A percentile compares a stretch with the other conserved stretches of the same genome.
These are phyloP conservation scores for Cinchona pubescens DNA, from an alignment of 257 asterid species.

Conservation along the genomic window DNA sequence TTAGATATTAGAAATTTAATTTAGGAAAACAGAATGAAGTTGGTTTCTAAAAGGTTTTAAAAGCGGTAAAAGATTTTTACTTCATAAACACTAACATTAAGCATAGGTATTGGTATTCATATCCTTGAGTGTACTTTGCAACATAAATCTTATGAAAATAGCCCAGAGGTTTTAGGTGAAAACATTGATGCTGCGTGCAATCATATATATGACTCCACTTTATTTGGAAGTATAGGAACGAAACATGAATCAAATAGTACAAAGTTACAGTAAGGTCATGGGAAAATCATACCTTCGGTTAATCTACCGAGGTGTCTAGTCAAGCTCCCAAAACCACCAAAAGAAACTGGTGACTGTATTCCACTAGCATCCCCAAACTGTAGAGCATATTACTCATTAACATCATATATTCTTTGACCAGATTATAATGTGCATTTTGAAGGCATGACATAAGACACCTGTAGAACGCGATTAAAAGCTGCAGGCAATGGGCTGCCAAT, in stretches of 20 bases:
- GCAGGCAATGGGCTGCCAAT: slow-evolving; percentile 82
- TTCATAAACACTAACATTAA: too few relatives aligned
- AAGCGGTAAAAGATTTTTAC: too few relatives aligned
- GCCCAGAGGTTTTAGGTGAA: neutral
- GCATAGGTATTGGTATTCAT: neutral
- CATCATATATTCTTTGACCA: slow-evolving; percentile 20
- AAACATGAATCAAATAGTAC: neutral
- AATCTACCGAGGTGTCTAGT: slow-evolving; percentile 87
- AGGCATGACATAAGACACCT: slow-evolving; percentile 45
- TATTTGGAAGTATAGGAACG: neutral
- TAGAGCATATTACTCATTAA: slow-evolving; percentile 29
- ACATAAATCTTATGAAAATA: too few relatives aligned
- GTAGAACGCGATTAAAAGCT: slow-evolving; percentile 77
- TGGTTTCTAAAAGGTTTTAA: neutral
- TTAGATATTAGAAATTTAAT: neutral
- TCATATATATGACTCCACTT: neutral
- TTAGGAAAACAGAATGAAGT: neutral
- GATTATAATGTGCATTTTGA: slow-evolving; percentile 20
- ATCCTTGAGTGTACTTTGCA: neutral
- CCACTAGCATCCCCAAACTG: slow-evolving; percentile 99
- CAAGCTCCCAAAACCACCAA: slow-evolving; percentile 98
- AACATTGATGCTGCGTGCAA: neutral
- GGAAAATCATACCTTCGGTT: slow-evolving; percentile 52
- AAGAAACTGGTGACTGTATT: slow-evolving; percentile 95
- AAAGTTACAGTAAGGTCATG: neutral